Evolutionary conservation across 2,329 filamentous ascomycete species (phyloP).

Genomic region (Cladosporium sphaerospermum): DNA sequence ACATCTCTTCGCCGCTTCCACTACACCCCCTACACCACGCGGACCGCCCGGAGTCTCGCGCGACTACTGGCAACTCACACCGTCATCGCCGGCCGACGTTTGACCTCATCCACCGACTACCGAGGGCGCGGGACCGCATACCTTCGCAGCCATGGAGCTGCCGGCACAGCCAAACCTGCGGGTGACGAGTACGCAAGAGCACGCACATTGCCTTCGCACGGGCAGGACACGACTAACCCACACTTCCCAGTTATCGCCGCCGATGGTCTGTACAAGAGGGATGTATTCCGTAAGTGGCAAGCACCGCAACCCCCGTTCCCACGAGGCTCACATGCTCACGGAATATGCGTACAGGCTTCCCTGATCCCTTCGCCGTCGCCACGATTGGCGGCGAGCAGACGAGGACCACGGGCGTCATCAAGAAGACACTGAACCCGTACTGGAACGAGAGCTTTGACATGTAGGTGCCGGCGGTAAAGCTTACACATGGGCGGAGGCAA

Average conservation of each 20-base stretch:
- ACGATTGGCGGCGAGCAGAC: slow-evolving; percentile 98
- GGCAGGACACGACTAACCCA: slow-evolving; percentile 15
- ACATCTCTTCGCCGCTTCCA: not conserved
- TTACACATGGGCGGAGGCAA: slow-evolving; percentile 1
- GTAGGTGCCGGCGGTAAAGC: slow-evolving; percentile 46
- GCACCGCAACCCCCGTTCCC: slow-evolving; percentile 8
- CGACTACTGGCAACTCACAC: not conserved
- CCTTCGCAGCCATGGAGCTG: slow-evolving; percentile 35
- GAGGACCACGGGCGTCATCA: slow-evolving; percentile 94
- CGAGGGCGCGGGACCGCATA: not conserved
- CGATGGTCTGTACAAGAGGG: slow-evolving; percentile 96
- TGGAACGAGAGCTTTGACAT: slow-evolving; percentile 99
- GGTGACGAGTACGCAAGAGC: slow-evolving; percentile 69
- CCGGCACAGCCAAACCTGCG: slow-evolving; percentile 69
- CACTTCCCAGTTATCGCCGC: slow-evolving; percentile 81
- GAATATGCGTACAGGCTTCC: slow-evolving; percentile 61
- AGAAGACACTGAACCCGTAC: slow-evolving; percentile 97
- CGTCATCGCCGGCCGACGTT: not conserved
- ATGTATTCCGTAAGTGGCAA: slow-evolving; percentile 83
- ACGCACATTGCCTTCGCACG: not conserved
- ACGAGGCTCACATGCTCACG: slow-evolving; percentile 15
- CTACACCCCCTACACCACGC: not conserved
- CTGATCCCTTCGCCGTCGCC: slow-evolving; percentile 94
- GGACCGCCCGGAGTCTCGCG: not conserved
- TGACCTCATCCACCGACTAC: not conserved